Evolutionary conservation across 1,284 basidiomycete genomes (phyloP).

Genomic region (Moesziomyces antarcticus): DNA sequence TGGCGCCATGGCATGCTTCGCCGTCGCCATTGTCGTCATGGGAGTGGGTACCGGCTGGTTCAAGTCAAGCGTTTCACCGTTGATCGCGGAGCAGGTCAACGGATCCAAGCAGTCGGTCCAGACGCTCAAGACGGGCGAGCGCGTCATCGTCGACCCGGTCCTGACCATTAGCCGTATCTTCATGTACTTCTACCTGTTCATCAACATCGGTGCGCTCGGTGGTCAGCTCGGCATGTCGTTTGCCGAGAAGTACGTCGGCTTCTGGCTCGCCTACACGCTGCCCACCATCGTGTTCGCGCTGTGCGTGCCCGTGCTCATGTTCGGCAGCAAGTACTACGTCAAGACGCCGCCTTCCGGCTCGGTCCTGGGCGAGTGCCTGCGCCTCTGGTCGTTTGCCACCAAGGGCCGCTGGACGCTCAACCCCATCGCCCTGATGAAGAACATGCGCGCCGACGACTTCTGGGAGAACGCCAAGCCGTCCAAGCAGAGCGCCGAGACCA

Average conservation of each 20-base stretch:
- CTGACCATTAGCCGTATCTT: conserved; percentile 72
- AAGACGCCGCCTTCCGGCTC: conserved; percentile 81
- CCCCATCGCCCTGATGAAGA: conserved; percentile 59
- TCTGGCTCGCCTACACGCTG: conserved; percentile 69
- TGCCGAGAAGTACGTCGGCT: conserved; percentile 69
- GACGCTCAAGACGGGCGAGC: conserved; percentile 74
- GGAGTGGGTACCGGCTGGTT: conserved; percentile 78
- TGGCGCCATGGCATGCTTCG: conserved; percentile 75
- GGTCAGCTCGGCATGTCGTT: conserved; percentile 69
- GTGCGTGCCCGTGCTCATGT: conserved; percentile 76
- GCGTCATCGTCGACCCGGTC: conserved; percentile 82
- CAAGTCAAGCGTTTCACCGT: conserved; percentile 71
- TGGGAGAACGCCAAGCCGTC: conserved; percentile 82
- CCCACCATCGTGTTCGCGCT: conserved; percentile 70
- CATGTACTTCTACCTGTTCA: conserved; percentile 67
- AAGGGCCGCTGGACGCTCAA: conserved; percentile 68
- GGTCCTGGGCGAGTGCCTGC: conserved; percentile 74
- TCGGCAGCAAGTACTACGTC: conserved; percentile 77
- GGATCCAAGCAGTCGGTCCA: conserved; percentile 57
- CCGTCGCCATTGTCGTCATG: conserved; percentile 65
- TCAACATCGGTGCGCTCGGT: conserved; percentile 64
- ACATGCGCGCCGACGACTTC: conserved; percentile 74
- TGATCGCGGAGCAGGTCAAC: conserved; percentile 71
- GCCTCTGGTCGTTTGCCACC: conserved; percentile 63
- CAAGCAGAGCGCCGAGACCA: conserved; percentile 68